Conservation (phyloP, 2,329 filamentous ascomycete species). For the Aspergillus sp. region DNA sequence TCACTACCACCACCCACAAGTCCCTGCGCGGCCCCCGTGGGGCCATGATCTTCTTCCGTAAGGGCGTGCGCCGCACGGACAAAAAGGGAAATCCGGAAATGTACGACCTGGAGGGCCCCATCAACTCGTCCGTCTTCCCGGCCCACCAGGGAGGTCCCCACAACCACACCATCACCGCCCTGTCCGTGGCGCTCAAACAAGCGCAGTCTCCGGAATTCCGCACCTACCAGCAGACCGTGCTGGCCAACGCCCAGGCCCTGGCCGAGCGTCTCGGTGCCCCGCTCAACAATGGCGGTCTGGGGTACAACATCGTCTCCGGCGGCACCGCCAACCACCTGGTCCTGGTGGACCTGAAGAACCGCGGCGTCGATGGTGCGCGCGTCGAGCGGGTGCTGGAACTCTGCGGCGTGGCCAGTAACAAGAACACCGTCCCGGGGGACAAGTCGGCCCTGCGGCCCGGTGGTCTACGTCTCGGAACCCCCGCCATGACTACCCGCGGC, state of each 20-base stretch:
- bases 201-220: conserved; percentile 85
- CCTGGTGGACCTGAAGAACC: conserved; percentile 82
- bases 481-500: conserved; percentile 96
- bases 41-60: conserved; percentile 99
- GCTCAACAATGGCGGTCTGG: conserved; percentile 60
- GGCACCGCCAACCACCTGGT: conserved; percentile 98
- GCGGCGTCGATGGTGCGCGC: conserved; percentile 79
- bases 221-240: conserved; percentile 84
- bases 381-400: conserved; percentile 87
- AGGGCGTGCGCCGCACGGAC: conserved; percentile 83
- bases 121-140: conserved; percentile 99
- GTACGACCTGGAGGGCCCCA: conserved; percentile 90
- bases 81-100: conserved; percentile 84
- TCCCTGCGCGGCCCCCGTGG: conserved; percentile 93
- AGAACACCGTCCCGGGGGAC: conserved; percentile 96
- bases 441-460: conserved; percentile 88
- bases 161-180: conserved; percentile 98
- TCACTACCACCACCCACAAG: conserved; percentile 99
- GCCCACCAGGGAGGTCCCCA: conserved; percentile 97
- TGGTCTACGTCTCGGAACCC: conserved; percentile 86
- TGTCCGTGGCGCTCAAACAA: conserved; percentile 92
- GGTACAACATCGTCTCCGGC: conserved; percentile 89
- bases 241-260: conserved; percentile 87
- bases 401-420: conserved; percentile 95
- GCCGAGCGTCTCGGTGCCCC: conserved; percentile 64